Evolutionary conservation across 805 yeast genomes (phyloP).

Genomic region (Ogataea siamensis): DNA sequence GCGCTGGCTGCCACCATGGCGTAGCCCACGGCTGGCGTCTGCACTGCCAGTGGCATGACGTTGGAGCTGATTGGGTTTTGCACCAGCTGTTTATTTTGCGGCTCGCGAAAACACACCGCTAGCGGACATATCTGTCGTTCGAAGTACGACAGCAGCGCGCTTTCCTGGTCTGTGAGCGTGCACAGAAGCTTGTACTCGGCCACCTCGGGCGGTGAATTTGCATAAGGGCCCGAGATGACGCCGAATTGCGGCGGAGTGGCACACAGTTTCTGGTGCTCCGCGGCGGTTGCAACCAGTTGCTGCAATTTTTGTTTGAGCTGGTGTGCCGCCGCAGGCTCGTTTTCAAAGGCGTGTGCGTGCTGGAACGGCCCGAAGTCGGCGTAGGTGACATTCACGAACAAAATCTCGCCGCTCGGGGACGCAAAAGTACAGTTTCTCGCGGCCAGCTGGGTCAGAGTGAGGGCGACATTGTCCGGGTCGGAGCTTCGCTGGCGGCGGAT

Average conservation of each 20-base stretch:
- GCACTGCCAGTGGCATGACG: slow-evolving; percentile 38
- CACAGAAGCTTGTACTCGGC: neutral
- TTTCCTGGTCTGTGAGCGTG: slow-evolving; percentile 18
- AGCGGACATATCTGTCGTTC: slow-evolving; percentile 37
- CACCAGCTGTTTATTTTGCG: neutral
- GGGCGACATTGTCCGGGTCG: neutral
- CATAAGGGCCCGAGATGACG: neutral
- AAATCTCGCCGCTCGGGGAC: neutral
- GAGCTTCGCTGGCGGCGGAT: slow-evolving; percentile 4
- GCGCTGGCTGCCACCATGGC: slow-evolving; percentile 39
- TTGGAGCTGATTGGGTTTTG: slow-evolving; percentile 40
- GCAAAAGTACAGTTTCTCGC: too few relatives aligned
- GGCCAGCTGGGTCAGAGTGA: too few relatives aligned
- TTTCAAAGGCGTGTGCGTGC: neutral
- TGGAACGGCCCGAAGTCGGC: neutral
- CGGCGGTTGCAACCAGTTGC: neutral
- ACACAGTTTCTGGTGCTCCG: neutral
- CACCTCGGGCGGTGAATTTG: neutral
- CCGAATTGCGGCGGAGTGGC: neutral
- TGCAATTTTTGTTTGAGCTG: neutral
- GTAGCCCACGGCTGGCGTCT: slow-evolving; percentile 35
- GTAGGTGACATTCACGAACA: neutral
- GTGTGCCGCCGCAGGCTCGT: too few relatives aligned
- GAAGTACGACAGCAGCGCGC: slow-evolving; percentile 33
- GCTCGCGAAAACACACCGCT: slow-evolving; percentile 33